Percentiles rank a stretch among this genome's conserved stretches.
These are phyloP conservation scores for Verticillium albo-atrum DNA, from an alignment of 2,329 filamentous ascomycete genomes.

Conservation along the genomic window DNA sequence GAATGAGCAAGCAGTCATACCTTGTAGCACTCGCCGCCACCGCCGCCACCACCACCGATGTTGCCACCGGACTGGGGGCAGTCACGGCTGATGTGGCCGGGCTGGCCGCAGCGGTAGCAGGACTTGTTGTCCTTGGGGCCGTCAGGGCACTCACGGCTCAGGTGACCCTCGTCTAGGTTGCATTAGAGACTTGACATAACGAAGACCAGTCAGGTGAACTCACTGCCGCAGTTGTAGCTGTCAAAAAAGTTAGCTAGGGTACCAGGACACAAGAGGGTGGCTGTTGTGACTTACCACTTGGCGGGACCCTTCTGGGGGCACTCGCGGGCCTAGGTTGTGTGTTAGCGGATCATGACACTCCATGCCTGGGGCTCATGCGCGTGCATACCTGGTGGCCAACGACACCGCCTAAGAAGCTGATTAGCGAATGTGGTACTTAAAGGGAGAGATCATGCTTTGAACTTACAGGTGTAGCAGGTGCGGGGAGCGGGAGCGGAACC, in stretches of 20 bases:
- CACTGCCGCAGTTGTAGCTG: conserved; percentile 80
- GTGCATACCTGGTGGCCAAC: conserved; percentile 17
- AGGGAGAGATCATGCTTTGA: conserved; percentile 13
- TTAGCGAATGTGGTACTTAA: neutral
- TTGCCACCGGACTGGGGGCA: conserved; percentile 55
- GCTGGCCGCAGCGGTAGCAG: conserved; percentile 74
- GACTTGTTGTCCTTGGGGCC: conserved; percentile 81
- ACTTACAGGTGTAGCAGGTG: conserved; percentile 49
- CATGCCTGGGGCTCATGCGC: neutral
- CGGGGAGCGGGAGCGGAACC: conserved; percentile 22
- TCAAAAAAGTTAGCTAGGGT: conserved; percentile 13
- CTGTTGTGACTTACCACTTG: conserved; percentile 64
- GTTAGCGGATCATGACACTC: neutral
- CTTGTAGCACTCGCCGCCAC: conserved; percentile 82
- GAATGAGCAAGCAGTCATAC: conserved; percentile 22
- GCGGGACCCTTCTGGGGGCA: conserved; percentile 80
- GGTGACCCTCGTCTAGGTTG: conserved; percentile 31
- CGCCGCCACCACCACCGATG: conserved; percentile 41
- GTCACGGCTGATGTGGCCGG: conserved; percentile 85
- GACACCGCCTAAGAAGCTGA: conserved; percentile 16
- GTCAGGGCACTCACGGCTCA: conserved; percentile 79
- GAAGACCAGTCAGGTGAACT: neutral
- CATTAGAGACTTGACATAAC: conserved; percentile 13
- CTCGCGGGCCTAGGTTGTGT: conserved; percentile 62
- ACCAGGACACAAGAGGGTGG: neutral